Percentiles rank a stretch among this genome's conserved stretches.
Evolutionary conservation across 2,329 filamentous ascomycete genomes (phyloP).

Genomic region (Claviceps sp.): DNA sequence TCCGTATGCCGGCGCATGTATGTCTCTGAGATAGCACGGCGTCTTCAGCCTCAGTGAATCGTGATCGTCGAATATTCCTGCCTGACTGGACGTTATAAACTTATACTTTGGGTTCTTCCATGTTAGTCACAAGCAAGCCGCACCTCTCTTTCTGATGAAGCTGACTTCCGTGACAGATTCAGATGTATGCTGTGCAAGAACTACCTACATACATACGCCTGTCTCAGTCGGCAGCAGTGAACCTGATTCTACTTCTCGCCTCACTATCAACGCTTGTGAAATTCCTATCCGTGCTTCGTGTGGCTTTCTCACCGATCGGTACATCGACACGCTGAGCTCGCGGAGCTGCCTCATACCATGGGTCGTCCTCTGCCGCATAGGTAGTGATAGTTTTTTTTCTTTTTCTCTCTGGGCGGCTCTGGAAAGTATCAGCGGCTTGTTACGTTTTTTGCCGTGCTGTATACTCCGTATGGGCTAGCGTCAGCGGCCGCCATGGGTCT

Average conservation of each 20-base stretch:
- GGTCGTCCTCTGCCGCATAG: background rate
- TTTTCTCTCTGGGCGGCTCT: background rate
- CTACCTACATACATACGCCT: background rate
- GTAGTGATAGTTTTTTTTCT: background rate
- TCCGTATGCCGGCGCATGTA: too few relatives aligned
- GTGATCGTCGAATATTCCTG: background rate
- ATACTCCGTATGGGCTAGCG: background rate
- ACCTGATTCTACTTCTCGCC: background rate
- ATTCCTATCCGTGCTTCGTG: background rate
- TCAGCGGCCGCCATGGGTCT: background rate
- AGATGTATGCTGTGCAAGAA: background rate
- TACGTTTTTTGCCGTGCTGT: background rate
- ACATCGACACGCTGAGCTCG: background rate
- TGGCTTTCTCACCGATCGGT: background rate
- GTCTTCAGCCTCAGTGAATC: too few relatives aligned
- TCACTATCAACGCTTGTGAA: background rate
- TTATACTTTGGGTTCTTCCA: background rate
- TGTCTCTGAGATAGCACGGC: too few relatives aligned
- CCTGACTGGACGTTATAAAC: background rate
- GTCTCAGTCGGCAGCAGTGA: background rate
- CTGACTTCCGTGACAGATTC: background rate
- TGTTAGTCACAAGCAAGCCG: background rate
- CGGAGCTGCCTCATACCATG: background rate
- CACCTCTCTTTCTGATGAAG: background rate
- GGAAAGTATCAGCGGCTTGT: background rate